Conservation (phyloP, 2,329 filamentous ascomycete genomes). For the Cladosporium velox region DNA sequence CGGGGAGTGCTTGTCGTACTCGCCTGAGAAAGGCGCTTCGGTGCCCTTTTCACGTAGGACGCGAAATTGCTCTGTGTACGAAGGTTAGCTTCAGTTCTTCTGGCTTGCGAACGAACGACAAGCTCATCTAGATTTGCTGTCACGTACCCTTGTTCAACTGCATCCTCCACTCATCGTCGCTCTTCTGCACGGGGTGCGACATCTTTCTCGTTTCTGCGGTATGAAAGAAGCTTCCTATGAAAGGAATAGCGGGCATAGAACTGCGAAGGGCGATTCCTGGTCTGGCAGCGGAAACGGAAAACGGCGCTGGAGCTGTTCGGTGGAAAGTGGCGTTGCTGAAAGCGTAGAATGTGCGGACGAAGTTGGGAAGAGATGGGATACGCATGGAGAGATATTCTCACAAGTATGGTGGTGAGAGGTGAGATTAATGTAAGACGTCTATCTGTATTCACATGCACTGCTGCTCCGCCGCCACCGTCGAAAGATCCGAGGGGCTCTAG, state of each 20-base stretch:
- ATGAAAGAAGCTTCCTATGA: slow-evolving; percentile 75
- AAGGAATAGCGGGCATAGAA: slow-evolving; percentile 75
- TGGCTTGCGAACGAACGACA: not conserved
- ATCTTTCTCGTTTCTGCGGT: slow-evolving; percentile 51
- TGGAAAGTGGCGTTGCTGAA: slow-evolving; percentile 48
- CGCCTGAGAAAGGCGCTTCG: slow-evolving; percentile 75
- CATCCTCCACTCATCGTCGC: slow-evolving; percentile 83
- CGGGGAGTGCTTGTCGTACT: slow-evolving; percentile 85
- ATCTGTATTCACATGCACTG: not conserved
- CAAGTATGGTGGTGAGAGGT: not conserved
- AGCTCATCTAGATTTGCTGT: not conserved
- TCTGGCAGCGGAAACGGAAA: slow-evolving; percentile 35
- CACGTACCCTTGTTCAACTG: slow-evolving; percentile 69
- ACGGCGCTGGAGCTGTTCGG: slow-evolving; percentile 26
- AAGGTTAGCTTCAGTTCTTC: not conserved
- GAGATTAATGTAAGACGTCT: not conserved
- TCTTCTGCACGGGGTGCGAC: slow-evolving; percentile 77
- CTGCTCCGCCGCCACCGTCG: slow-evolving; percentile 8
- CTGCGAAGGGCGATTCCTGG: slow-evolving; percentile 39
- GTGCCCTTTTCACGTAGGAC: slow-evolving; percentile 91
- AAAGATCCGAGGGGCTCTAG: slow-evolving; percentile 3
- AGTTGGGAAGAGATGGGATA: slow-evolving; percentile 48
- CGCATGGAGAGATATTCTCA: slow-evolving; percentile 44
- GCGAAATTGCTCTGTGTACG: slow-evolving; percentile 85
- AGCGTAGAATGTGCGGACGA: slow-evolving; percentile 53